A percentile compares a stretch with the other conserved stretches of the same genome.
Evolutionary conservation across 495 filamentous ascomycete species (phyloP).

Genomic region (Schizothecium vesticola): DNA sequence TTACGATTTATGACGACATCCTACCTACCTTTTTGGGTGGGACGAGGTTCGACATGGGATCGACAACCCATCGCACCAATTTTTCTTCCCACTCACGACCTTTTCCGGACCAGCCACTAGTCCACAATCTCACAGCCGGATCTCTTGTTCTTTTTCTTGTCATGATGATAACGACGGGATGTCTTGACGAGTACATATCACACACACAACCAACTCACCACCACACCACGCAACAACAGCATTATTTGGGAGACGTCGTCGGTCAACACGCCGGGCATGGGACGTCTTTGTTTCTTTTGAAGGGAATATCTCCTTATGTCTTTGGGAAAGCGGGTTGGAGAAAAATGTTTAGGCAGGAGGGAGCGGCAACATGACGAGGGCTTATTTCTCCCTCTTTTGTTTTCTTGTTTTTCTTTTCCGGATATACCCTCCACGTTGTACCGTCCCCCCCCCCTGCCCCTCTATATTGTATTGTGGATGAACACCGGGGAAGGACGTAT

Average conservation of each 20-base stretch:
- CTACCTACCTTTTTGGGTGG: neutral
- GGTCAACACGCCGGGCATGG: neutral
- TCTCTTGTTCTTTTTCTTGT: constrained; percentile 8
- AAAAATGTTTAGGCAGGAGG: neutral
- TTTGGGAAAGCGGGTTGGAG: neutral
- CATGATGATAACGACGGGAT: constrained; percentile 17
- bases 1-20: neutral
- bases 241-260: constrained; percentile 6
- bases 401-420: neutral
- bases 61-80: neutral
- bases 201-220: neutral
- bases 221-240: neutral
- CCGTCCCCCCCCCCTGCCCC: neutral
- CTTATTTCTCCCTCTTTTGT: neutral
- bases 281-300: neutral
- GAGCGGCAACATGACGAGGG: neutral
- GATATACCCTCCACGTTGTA: neutral
- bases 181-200: constrained; percentile 17
- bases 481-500: neutral
- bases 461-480: neutral
- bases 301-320: neutral
- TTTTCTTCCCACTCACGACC: neutral
- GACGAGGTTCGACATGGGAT: neutral
- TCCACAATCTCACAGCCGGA: neutral
- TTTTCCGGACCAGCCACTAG: neutral